Evolutionary conservation across 2,329 filamentous ascomycete species (phyloP), one percentile per base, ranked within the genome.

Genomic region (Colletotrichum tamarilloi): DNA sequence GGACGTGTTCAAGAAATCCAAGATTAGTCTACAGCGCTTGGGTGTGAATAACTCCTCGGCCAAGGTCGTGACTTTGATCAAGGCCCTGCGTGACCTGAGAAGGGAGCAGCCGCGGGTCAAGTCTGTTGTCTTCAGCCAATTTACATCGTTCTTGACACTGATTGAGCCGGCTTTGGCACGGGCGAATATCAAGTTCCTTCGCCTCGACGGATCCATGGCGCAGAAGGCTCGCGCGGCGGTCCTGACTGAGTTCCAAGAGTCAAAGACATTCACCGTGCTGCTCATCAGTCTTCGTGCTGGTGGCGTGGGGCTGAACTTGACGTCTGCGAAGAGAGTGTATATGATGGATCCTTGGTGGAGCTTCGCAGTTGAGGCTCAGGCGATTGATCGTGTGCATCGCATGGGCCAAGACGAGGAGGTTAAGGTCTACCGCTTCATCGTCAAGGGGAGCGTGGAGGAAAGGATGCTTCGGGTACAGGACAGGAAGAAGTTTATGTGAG

Each of bases 321-420:
- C 96, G 0, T 92, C 92, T 76, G 97, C 97, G 6, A 94, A 92
- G 75, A 88, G 94, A 67, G 97, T 99, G 5, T 99, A 93, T 85
- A 97, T 99, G 94, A 98, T 99, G 97, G 97, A 99, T 82, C 97
- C 97, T 0, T 99, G 97, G 97, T 99, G 97, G 97, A 97, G 94
- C 80, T 99, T 96, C 82, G 95, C 97, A 0, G 92, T 98, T 14
- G 97, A 99, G 83, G 95, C 95, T 5, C 97, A 99, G 83, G 97
- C 97, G 9, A 98, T 99, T 79, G 97, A 99, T 84, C 94, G 97
- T 1, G 95, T 99, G 42, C 97, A 99, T 85, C 91, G 97, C 9
- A 98, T 99, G 94, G 97, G 97, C 0, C 97, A 99, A 82, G 92
- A 93, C 62, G 89, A 91, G 19, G 94, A 96, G 78, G 97, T 99